Evolutionary conservation across 2,329 filamentous ascomycete genomes (phyloP).

Genomic region (Ceratocystis huliohia): DNA sequence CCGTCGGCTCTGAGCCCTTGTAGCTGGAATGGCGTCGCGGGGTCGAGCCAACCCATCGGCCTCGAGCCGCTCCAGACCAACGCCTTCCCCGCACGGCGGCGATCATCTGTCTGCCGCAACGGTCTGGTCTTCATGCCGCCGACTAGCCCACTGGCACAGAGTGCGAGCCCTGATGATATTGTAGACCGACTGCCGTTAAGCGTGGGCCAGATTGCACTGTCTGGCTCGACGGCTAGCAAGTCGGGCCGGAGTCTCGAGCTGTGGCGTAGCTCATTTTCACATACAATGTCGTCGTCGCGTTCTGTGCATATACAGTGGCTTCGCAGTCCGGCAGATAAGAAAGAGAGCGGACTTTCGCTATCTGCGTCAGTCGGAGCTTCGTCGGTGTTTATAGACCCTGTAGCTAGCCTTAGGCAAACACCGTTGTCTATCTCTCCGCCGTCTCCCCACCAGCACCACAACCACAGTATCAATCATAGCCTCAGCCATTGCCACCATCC

Average conservation of each 20-base stretch:
- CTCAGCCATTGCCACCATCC: slow-evolving; percentile 34
- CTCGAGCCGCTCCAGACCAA: not conserved
- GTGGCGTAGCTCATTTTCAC: slow-evolving; percentile 32
- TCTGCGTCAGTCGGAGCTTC: not conserved
- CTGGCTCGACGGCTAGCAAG: slow-evolving; percentile 32
- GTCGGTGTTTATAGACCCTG: not conserved
- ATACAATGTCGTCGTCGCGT: slow-evolving; percentile 63
- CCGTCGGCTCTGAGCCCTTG: not conserved
- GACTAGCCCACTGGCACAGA: slow-evolving; percentile 83
- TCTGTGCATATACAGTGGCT: slow-evolving; percentile 36
- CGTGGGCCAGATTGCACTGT: slow-evolving; percentile 7
- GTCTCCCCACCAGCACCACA: not conserved
- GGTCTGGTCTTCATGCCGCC: slow-evolving; percentile 65
- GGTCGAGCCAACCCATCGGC: not conserved
- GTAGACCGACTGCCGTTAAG: slow-evolving; percentile 11
- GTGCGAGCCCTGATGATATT: slow-evolving; percentile 66
- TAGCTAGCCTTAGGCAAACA: not conserved
- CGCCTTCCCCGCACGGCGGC: not conserved
- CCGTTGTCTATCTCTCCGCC: slow-evolving; percentile 3
- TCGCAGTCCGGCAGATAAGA: not conserved
- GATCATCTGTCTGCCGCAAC: not conserved
- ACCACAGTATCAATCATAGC: not conserved
- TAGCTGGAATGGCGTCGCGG: not conserved
- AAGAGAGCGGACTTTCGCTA: not conserved
- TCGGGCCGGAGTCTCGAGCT: not conserved